These are phyloP conservation scores for Trebouxia sp. DNA, from an alignment of 139 green algal genomes.

Conservation along the genomic window DNA sequence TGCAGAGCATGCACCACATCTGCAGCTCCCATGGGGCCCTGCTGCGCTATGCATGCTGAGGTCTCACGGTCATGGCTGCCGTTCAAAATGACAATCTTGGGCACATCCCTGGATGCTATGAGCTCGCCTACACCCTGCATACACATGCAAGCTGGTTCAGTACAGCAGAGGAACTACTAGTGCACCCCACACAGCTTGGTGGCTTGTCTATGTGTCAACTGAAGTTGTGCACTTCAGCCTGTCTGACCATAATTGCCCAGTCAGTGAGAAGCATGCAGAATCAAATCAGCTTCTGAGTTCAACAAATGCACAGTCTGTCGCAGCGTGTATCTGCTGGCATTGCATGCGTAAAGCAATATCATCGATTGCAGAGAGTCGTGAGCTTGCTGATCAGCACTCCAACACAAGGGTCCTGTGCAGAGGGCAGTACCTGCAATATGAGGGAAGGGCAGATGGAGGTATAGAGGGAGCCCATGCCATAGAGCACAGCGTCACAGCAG, in stretches of 20 bases:
- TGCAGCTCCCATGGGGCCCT: conserved; percentile 78
- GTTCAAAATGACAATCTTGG: conserved; percentile 94
- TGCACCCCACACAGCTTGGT: too few species aligned
- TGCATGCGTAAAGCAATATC: neutral
- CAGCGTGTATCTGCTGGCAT: neutral
- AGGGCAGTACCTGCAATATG: conserved; percentile 55
- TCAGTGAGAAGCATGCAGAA: too few species aligned
- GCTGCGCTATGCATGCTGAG: conserved; percentile 35
- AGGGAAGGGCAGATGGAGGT: conserved; percentile 94
- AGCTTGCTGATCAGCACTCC: too few species aligned
- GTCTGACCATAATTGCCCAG: too few species aligned
- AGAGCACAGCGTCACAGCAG: conserved; percentile 84
- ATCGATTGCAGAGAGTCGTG: neutral
- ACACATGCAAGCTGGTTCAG: neutral
- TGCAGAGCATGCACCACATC: conserved; percentile 80
- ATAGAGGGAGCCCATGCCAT: conserved; percentile 98
- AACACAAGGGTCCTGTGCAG: too few species aligned
- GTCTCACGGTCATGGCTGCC: conserved; percentile 93
- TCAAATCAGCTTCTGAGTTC: too few species aligned
- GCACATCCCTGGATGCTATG: conserved; percentile 25
- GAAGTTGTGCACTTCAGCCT: too few species aligned
- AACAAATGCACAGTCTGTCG: neutral
- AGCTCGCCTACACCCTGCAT: conserved; percentile 37
- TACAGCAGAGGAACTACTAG: neutral
- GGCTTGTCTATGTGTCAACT: too few species aligned